Evolutionary conservation across 352 stramenopile genomes (phyloP).

Genomic region (Thraustotheca clavata): DNA sequence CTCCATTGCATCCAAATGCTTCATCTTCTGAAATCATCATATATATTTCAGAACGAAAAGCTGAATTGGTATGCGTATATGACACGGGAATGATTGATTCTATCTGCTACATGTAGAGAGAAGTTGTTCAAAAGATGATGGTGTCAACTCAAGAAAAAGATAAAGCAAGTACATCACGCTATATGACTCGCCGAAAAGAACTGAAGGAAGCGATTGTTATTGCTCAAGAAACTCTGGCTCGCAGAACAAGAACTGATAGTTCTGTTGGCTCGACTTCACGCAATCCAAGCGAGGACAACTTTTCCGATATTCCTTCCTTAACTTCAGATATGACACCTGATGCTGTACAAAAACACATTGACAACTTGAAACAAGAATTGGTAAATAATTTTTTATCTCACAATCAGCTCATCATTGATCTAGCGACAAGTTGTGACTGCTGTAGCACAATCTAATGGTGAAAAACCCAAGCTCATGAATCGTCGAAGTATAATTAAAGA

Average conservation of each 20-base stretch:
- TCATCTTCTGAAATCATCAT: conserved; percentile 1
- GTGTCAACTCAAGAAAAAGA: not conserved
- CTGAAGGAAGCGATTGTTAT: conserved; percentile 2
- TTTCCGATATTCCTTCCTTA: not conserved
- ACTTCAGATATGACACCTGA: not conserved
- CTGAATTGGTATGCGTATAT: not conserved
- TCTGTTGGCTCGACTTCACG: not conserved
- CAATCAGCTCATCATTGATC: not conserved
- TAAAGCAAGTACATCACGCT: not conserved
- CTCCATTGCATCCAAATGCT: not conserved
- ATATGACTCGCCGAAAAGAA: conserved; percentile 9
- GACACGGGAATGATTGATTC: not conserved
- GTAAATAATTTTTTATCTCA: not conserved
- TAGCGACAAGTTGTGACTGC: conserved; percentile 5
- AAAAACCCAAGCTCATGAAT: conserved; percentile 6
- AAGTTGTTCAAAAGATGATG: not conserved
- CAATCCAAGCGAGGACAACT: not conserved
- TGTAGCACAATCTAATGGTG: not conserved
- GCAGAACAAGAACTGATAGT: not conserved
- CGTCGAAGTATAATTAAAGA: conserved; percentile 10
- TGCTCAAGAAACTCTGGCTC: not conserved
- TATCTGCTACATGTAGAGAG: not conserved
- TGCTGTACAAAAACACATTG: conserved; percentile 1
- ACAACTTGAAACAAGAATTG: conserved; percentile 8
- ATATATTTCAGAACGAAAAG: not conserved